These are phyloP conservation scores for Castanopsis chinensis DNA, from an alignment of 306 rosid species.

Conservation along the genomic window DNA sequence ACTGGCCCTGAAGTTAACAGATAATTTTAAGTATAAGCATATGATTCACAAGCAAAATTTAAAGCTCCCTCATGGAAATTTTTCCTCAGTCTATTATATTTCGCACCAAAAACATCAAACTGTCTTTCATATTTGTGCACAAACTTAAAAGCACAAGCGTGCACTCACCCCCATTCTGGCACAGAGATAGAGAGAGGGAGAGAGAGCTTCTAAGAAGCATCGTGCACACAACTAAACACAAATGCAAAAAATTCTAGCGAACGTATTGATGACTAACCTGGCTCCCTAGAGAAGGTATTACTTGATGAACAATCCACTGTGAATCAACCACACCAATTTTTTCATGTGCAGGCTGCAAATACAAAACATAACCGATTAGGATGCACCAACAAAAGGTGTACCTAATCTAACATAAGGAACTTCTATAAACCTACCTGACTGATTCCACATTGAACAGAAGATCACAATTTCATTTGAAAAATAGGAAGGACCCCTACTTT, in stretches of 20 bases:
- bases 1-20: constrained; percentile 56
- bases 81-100: neutral
- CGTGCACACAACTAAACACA: neutral
- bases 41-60: neutral
- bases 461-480: constrained; percentile 14
- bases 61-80: neutral
- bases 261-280: constrained; percentile 58
- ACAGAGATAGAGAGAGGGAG: neutral
- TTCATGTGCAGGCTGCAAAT: constrained; percentile 83
- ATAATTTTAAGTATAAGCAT: neutral
- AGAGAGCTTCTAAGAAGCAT: neutral
- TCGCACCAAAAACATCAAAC: neutral
- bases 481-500: constrained; percentile 11
- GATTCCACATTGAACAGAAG: constrained; percentile 3
- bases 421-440: constrained; percentile 6
- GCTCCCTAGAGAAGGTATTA: constrained; percentile 82
- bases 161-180: neutral
- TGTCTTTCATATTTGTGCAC: neutral
- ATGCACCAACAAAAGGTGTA: constrained; percentile 12
- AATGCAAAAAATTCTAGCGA: constrained; percentile 14
- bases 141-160: neutral
- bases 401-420: neutral
- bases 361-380: constrained; percentile 23
- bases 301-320: constrained; percentile 95
- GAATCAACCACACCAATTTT: constrained; percentile 98